Evolutionary conservation across 2,329 filamentous ascomycete species (phyloP).

Genomic region (Fonsecaea monophora): DNA sequence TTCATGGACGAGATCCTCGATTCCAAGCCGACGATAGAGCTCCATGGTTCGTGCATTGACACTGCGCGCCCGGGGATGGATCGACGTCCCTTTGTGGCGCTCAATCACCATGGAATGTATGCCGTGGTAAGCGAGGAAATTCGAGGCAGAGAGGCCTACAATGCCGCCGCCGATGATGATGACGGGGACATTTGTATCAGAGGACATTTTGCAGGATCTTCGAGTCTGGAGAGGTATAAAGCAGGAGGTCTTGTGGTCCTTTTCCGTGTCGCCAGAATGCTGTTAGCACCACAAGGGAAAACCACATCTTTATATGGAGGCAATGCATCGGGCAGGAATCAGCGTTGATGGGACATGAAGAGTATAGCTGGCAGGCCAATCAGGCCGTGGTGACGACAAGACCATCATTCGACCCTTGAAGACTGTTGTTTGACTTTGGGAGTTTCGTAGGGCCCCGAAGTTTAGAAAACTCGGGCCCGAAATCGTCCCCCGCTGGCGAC

Average conservation of each 20-base stretch:
- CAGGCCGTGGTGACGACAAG: not conserved
- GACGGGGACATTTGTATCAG: constrained; percentile 39
- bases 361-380: not conserved
- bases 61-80: constrained; percentile 15
- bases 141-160: constrained; percentile 51
- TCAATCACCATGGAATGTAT: constrained; percentile 15
- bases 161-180: constrained; percentile 57
- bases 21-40: constrained; percentile 37
- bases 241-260: not conserved
- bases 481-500: not conserved
- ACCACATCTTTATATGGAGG: not conserved
- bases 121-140: constrained; percentile 15
- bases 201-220: not conserved
- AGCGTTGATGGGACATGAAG: not conserved
- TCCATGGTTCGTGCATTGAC: constrained; percentile 47
- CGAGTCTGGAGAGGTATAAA: not conserved
- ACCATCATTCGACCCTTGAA: not conserved
- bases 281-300: not conserved
- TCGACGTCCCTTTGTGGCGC: constrained; percentile 12
- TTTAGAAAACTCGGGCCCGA: not conserved
- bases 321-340: not conserved
- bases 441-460: not conserved
- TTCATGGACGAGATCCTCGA: constrained; percentile 14
- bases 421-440: not conserved
- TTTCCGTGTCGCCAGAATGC: not conserved